phyloP scores from a whole-genome alignment of 495 filamentous ascomycete genomes.

The Sabuloglossum arenarium region DNA sequence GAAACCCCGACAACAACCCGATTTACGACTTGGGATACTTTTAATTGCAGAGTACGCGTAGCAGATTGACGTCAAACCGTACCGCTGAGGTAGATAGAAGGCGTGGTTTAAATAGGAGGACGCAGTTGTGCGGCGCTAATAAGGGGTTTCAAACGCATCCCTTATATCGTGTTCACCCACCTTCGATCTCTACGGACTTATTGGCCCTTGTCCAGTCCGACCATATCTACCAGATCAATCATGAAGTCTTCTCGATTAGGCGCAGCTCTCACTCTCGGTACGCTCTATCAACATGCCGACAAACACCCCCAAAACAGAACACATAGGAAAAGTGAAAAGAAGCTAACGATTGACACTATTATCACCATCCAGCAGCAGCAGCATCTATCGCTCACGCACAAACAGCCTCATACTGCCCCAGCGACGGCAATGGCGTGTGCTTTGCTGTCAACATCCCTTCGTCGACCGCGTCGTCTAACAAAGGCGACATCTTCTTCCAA shows the following conservation, averaged over 20 bases:
- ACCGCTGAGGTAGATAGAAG: too few relatives aligned
- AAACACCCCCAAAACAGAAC: neutral
- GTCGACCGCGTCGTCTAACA: conserved; percentile 12
- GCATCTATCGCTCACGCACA: neutral
- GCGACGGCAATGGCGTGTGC: conserved; percentile 9
- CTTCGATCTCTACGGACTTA: neutral
- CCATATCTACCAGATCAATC: neutral
- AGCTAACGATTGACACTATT: neutral
- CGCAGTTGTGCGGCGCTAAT: too few relatives aligned
- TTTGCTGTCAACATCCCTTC: conserved; percentile 19
- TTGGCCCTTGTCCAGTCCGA: neutral
- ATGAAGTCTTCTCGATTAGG: neutral
- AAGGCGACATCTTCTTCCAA: conserved; percentile 40
- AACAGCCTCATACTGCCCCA: neutral
- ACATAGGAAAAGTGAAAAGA: neutral
- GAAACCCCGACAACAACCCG: too few relatives aligned
- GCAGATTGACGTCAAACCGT: too few relatives aligned
- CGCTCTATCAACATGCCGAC: neutral
- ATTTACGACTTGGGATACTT: too few relatives aligned
- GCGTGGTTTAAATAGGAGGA: too few relatives aligned
- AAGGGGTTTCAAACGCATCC: neutral
- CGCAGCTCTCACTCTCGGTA: neutral
- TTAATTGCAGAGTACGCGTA: too few relatives aligned
- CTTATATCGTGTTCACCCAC: neutral
- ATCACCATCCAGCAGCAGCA: neutral